These are phyloP conservation scores for Fraxinus cuspidata DNA, from an alignment of 257 asterid species.

Conservation along the genomic window DNA sequence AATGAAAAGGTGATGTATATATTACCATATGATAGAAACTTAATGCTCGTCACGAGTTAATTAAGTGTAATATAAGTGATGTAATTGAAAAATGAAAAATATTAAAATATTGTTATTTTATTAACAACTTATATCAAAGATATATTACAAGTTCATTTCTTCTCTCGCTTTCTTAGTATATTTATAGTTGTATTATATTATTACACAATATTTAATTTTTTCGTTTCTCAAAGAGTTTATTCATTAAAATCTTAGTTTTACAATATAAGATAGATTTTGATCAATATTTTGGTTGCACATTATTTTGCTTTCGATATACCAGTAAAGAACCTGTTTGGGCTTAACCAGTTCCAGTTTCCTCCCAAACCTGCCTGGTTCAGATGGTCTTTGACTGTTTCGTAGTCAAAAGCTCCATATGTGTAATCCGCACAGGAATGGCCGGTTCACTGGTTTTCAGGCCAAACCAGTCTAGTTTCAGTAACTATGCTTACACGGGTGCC, in stretches of 20 bases:
- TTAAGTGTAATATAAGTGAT: not conserved
- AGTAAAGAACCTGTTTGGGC: not conserved
- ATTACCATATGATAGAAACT: too few species aligned
- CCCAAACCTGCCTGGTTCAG: not conserved
- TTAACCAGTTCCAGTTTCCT: not conserved
- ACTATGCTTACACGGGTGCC: not conserved
- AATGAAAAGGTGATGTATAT: not conserved
- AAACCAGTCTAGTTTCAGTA: not conserved
- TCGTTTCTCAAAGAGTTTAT: not conserved
- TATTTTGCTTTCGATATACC: not conserved
- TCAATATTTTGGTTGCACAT: not conserved
- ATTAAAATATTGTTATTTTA: not conserved
- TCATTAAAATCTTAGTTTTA: not conserved
- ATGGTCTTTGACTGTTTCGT: not conserved
- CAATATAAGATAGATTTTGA: not conserved
- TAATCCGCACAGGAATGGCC: not conserved
- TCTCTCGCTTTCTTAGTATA: not conserved
- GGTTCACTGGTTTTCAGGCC: not conserved
- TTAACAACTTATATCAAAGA: not conserved
- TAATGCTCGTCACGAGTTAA: not conserved
- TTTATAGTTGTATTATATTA: not conserved
- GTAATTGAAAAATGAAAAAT: not conserved
- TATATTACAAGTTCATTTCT: not conserved
- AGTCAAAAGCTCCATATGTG: not conserved
- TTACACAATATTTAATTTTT: not conserved